These are phyloP conservation scores for Lachancea sp. DNA, from an alignment of 805 yeast genomes.

Conservation along the genomic window DNA sequence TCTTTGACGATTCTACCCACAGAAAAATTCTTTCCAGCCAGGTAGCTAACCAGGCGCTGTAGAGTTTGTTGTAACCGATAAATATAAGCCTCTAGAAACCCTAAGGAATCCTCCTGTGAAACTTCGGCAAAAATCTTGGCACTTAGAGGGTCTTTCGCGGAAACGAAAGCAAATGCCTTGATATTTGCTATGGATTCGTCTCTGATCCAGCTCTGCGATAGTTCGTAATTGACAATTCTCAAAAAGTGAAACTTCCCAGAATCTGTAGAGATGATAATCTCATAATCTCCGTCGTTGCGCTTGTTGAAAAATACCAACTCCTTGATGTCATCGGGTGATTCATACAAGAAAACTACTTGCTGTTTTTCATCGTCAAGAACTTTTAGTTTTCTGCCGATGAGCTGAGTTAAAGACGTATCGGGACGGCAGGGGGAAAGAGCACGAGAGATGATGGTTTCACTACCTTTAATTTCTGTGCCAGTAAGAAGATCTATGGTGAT, in stretches of 20 bases:
- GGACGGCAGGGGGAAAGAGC: conserved; percentile 15
- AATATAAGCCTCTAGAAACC: conserved; percentile 23
- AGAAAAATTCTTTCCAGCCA: conserved; percentile 14
- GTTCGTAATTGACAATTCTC: conserved; percentile 19
- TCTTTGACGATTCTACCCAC: conserved; percentile 12
- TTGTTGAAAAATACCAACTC: conserved; percentile 16
- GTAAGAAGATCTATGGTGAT: conserved; percentile 13
- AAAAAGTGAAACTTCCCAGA: conserved; percentile 16
- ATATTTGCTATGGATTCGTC: conserved; percentile 40
- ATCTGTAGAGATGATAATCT: conserved; percentile 12
- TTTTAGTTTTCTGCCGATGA: conserved; percentile 10
- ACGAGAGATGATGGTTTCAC: conserved; percentile 5
- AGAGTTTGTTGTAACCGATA: conserved; percentile 23
- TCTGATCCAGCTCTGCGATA: conserved; percentile 34
- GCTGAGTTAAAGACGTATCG: conserved; percentile 8
- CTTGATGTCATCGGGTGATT: conserved; percentile 15
- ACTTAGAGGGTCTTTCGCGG: conserved; percentile 15
- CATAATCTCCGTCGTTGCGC: conserved; percentile 13
- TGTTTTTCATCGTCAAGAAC: conserved; percentile 17
- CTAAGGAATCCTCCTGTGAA: conserved; percentile 13
- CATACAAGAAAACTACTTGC: conserved; percentile 12
- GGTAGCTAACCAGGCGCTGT: conserved; percentile 13
- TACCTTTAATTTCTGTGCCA: conserved; percentile 16
- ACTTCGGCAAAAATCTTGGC: conserved; percentile 18
- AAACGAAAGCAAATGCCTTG: conserved; percentile 28